Percentiles rank a stretch among this genome's conserved stretches.
Evolutionary conservation across 1,284 basidiomycete species (phyloP).

Genomic region (Wolfiporia cocos): DNA sequence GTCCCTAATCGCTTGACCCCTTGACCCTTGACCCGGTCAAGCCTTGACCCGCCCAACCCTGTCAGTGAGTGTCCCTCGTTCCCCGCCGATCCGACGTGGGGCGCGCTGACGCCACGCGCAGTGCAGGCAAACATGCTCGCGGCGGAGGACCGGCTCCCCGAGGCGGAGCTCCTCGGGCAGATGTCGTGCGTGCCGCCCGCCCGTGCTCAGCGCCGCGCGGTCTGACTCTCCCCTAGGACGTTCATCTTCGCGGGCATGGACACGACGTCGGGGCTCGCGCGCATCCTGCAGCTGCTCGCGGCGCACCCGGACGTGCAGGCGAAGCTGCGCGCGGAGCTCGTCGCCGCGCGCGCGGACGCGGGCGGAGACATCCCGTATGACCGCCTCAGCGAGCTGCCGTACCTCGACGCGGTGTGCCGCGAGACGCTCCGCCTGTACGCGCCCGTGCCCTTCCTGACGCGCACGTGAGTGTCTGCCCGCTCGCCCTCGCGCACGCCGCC

Average conservation of each 20-base stretch:
- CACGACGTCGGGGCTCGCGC: conserved; percentile 9
- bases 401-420: conserved; percentile 12
- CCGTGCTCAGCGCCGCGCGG: conserved; percentile 12
- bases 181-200: conserved; percentile 15
- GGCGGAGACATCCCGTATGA: conserved; percentile 9
- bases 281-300: conserved; percentile 7
- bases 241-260: conserved; percentile 11
- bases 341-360: conserved; percentile 5
- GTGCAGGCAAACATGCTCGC: conserved; percentile 17
- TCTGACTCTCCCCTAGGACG: conserved; percentile 2
- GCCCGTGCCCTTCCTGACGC: conserved; percentile 4
- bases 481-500: background rate
- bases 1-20: no score
- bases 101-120: background rate
- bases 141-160: conserved; percentile 19
- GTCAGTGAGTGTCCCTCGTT: no score
- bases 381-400: conserved; percentile 9
- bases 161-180: conserved; percentile 22
- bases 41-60: no score
- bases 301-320: conserved; percentile 10
- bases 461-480: conserved; percentile 2
- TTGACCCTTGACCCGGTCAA: no score
- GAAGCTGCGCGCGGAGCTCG: conserved; percentile 9
- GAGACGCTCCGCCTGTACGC: conserved; percentile 12
- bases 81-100: background rate